Base-by-base conservation (phyloP, 208 protist species). In the Strigomonas culicis region DNA sequence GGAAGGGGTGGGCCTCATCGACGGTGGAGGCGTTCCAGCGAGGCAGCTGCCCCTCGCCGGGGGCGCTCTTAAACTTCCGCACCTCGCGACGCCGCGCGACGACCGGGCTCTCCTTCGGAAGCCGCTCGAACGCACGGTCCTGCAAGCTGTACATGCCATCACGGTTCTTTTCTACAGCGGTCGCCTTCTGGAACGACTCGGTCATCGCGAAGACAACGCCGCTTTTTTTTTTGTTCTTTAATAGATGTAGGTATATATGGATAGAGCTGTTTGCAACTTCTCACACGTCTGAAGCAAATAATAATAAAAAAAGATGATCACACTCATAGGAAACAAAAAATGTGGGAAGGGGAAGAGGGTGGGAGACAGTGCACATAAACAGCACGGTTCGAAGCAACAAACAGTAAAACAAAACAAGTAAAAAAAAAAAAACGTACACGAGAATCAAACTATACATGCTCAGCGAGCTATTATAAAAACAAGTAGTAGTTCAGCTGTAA, bases 1-100 rank as follows among this genome's bases (percentile, higher is more conserved):
- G 88, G 53, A 95, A 95, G n/a, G 77, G 80, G 63, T 92, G 85
- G 19, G 59, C 74, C 71, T 91, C 83, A 41, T 92, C 85, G 30
- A 64, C 55, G 8, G 71, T 75, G 0, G 88, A 88, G 4, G 72
- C 57, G 60, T 95, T 88, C 81, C 84, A 95, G 0, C 74, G 77
- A 13, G 77, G 81, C 13, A 68, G 66, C 39, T 74, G 60, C 21
- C 65, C 46, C 17, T 61, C 51, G 30, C 53, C 72, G 15, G 71
- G 63, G 11, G 68, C 63, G 0, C 52, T 19, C n/a, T 71, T 56
- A 43, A 86, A 90, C 19, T 66, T 58, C 30, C 79, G 51, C 62
- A 90, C 80, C 52, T 87, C 82, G 0, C 64, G 70, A 0, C 64
- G 82, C 0, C 80, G 82, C 15, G 63, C 28, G 25, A 39, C 41